These are phyloP conservation scores for Heterobasidion irregulare DNA, from an alignment of 1,284 basidiomycete species.

Conservation along the genomic window DNA sequence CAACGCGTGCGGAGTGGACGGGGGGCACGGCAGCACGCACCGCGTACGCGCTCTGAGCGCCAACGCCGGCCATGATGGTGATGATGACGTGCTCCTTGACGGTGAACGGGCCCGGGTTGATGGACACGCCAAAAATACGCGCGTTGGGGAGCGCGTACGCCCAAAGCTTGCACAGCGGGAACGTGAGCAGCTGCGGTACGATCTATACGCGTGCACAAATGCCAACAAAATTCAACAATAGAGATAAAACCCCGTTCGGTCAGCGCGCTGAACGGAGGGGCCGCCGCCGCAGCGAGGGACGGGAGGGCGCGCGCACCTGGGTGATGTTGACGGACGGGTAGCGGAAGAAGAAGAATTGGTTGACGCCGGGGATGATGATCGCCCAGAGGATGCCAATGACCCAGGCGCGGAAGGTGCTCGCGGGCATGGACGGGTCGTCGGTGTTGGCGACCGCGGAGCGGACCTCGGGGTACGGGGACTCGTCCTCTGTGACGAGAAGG, in stretches of 20 bases:
- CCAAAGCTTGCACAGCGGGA: constrained; percentile 48
- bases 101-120: constrained; percentile 68
- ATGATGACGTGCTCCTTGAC: constrained; percentile 65
- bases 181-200: constrained; percentile 44
- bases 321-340: constrained; percentile 40
- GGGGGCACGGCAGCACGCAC: constrained; percentile 10
- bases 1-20: background rate
- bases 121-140: constrained; percentile 37
- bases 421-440: constrained; percentile 57
- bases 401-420: constrained; percentile 59
- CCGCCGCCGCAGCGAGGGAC: constrained; percentile 1
- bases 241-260: background rate
- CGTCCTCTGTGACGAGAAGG: constrained; percentile 28
- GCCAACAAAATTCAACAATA: background rate
- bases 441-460: constrained; percentile 70
- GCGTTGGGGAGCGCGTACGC: constrained; percentile 39
- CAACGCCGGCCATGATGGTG: constrained; percentile 77
- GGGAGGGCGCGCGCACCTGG: constrained; percentile 2
- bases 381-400: constrained; percentile 47
- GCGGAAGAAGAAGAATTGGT: constrained; percentile 61
- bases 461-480: constrained; percentile 69
- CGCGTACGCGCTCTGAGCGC: constrained; percentile 53
- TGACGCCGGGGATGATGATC: constrained; percentile 44
- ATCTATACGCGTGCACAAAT: constrained; percentile 26
- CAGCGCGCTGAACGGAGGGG: background rate